phyloP scores from a whole-genome alignment of 2,329 filamentous ascomycete species.

The Hysterium pulicare region DNA sequence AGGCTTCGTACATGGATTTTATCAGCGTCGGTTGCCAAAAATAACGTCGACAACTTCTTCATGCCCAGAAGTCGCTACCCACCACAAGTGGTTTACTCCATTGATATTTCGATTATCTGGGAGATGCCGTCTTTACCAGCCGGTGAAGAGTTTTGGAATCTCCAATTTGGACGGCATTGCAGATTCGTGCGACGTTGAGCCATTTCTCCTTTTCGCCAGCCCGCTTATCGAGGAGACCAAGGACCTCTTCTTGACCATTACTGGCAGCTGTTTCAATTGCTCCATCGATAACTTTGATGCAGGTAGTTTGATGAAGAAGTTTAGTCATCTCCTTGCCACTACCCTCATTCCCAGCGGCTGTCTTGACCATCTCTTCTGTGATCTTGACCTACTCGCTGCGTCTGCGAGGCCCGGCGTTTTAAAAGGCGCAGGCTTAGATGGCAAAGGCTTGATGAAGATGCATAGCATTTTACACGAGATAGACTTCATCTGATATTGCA shows the following conservation, averaged over 20 bases:
- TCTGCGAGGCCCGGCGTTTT: too few species aligned
- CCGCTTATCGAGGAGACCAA: constrained; percentile 7
- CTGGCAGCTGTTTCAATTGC: constrained; percentile 7
- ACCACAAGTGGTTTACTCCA: constrained; percentile 7
- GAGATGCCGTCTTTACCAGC: constrained; percentile 4
- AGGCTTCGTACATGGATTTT: too few species aligned
- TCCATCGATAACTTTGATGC: constrained; percentile 4
- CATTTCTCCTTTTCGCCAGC: constrained; percentile 2
- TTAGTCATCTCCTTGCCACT: constrained; percentile 7
- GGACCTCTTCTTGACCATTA: constrained; percentile 6
- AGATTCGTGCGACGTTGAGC: constrained; percentile 7
- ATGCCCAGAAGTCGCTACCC: not conserved
- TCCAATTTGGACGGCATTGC: constrained; percentile 4
- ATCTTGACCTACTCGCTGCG: constrained; percentile 8
- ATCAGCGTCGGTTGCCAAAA: too few species aligned
- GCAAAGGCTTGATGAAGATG: too few species aligned
- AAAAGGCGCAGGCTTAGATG: too few species aligned
- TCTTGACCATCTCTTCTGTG: constrained; percentile 6
- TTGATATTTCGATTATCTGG: constrained; percentile 5
- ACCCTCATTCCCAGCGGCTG: constrained; percentile 5
- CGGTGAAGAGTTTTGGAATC: constrained; percentile 3
- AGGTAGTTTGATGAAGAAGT: constrained; percentile 4
- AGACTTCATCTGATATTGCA: too few species aligned
- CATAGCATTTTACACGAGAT: too few species aligned
- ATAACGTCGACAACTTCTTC: too few species aligned